Percentiles rank a stretch among this genome's conserved stretches.
Conservation (phyloP, 306 rosid genomes). For the Macrotyloma uniflorum region DNA sequence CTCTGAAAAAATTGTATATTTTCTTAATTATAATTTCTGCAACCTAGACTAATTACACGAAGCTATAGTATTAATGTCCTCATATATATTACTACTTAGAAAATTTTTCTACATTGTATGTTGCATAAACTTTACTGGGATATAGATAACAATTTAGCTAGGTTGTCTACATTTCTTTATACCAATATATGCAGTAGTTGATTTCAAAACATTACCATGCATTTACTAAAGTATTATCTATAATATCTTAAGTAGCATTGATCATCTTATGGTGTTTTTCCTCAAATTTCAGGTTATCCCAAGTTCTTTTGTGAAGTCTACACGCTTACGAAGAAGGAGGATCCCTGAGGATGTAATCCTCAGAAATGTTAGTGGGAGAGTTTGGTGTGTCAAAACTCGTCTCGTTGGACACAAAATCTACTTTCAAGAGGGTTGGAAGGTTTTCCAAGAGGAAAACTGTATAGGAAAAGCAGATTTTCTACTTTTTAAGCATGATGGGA, state of each 20-base stretch:
- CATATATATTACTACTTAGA: neutral
- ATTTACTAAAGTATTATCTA: neutral
- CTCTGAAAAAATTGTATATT: constrained; percentile 36
- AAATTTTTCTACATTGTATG: neutral
- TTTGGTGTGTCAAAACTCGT: constrained; percentile 21
- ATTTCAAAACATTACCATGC: neutral
- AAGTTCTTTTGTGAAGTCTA: neutral
- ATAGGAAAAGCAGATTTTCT: neutral
- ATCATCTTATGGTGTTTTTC: neutral
- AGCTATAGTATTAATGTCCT: neutral
- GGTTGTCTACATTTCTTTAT: neutral
- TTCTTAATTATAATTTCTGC: neutral
- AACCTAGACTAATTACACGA: neutral
- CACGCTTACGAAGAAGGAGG: neutral
- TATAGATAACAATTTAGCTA: neutral
- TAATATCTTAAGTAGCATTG: neutral
- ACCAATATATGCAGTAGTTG: too few relatives aligned
- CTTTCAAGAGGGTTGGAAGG: constrained; percentile 40
- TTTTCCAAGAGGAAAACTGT: constrained; percentile 6
- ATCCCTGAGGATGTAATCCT: constrained; percentile 8
- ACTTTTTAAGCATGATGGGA: constrained; percentile 27
- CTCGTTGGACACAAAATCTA: neutral
- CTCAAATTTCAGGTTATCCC: constrained; percentile 39
- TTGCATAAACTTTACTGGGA: neutral
- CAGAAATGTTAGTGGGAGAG: constrained; percentile 11